Evolutionary conservation across 2,329 filamentous ascomycete genomes (phyloP).

Genomic region (Claviceps pazoutovae): DNA sequence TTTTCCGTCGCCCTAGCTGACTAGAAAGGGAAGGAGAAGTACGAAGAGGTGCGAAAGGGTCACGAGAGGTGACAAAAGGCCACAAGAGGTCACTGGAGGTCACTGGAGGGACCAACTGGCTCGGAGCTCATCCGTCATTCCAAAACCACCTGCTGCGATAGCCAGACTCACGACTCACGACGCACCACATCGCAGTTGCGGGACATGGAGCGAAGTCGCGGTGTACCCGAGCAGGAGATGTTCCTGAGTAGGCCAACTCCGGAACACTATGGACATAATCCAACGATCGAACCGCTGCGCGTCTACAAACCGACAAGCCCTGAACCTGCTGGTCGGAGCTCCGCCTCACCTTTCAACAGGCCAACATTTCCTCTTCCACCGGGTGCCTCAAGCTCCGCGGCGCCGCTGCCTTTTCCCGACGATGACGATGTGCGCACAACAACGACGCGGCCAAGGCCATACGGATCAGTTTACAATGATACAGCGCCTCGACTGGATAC

Average conservation of each 20-base stretch:
- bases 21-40: neutral
- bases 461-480: conserved; percentile 33
- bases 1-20: neutral
- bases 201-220: conserved; percentile 41
- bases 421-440: conserved; percentile 39
- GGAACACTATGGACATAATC: conserved; percentile 47
- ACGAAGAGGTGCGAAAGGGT: neutral
- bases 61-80: neutral
- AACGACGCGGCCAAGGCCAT: conserved; percentile 29
- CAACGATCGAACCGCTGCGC: conserved; percentile 69
- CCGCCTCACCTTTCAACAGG: conserved; percentile 29
- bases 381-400: conserved; percentile 56
- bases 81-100: neutral
- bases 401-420: conserved; percentile 57
- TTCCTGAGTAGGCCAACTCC: conserved; percentile 52
- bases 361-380: conserved; percentile 51
- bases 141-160: neutral
- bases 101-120: neutral
- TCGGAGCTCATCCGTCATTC: neutral
- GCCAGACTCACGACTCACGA: neutral
- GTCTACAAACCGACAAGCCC: conserved; percentile 69
- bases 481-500: conserved; percentile 40
- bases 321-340: conserved; percentile 32
- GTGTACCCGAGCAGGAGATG: conserved; percentile 67
- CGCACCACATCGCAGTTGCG: neutral